Base-by-base conservation (phyloP, 768 basidiomycete genomes). In the Rossbeevera mucosa region DNA sequence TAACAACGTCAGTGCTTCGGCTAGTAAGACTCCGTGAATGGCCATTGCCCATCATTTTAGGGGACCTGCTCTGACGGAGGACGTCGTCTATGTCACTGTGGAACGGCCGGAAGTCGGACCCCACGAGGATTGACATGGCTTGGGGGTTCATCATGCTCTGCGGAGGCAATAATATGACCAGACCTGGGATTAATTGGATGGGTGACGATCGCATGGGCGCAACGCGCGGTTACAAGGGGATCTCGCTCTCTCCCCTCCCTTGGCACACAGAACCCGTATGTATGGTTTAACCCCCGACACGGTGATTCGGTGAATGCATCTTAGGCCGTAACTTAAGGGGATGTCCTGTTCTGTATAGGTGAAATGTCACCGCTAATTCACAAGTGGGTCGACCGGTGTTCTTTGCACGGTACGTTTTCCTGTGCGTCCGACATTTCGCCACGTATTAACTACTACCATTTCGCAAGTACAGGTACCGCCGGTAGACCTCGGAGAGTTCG, bases 181-280 rank as follows among this genome's bases (percentile, higher is more conserved):
- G 18, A 18, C 31, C 31, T n/a, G 31, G 50, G 36, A 29, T n/a
- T n/a, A n/a, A n/a, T 44, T 44, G 48, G 38, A 62, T 41, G 42
- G 52, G 24, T n/a, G 36, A 38, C 33, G 14, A 47, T 41, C 46
- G 18, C 45, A 48, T 59, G 52, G 42, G 20, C 11, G 30, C 24
- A 55, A 61, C 4, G 36, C 25, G 54, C 49, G 46, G 49, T 44
- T 48, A 60, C 40, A 7, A 78, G 84, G n/a, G 85, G 3, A 86
- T 82, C 58, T 85, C n/a, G n/a, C n/a, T n/a, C n/a, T n/a, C n/a
- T n/a, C n/a, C n/a, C n/a, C 36, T 38, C 36, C 33, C 85, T 12
- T 86, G 78, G 79, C 72, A 75, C 54, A 78, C 80, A n/a, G 1
- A 85, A 85, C 59, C 80, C 81, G 53, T 71, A n/a, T n/a, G n/a